These are phyloP conservation scores for Solanum phureja DNA, from an alignment of 257 asterid genomes.

Conservation along the genomic window DNA sequence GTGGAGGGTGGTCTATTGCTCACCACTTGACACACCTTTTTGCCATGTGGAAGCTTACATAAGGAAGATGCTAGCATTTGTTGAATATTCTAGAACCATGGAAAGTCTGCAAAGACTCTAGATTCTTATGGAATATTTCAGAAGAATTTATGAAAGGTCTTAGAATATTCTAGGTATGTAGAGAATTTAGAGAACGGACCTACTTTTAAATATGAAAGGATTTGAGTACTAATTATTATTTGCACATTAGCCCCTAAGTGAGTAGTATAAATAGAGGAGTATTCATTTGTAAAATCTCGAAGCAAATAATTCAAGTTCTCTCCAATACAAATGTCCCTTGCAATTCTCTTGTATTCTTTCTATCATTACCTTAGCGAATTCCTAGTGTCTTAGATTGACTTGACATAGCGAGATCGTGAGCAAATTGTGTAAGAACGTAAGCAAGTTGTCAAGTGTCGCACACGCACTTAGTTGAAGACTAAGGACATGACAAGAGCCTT, in stretches of 20 bases:
- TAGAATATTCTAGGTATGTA: neutral
- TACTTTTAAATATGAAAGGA: neutral
- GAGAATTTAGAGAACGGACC: neutral
- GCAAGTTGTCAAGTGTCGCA: neutral
- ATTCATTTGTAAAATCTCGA: neutral
- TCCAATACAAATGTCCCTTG: neutral
- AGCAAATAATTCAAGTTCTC: neutral
- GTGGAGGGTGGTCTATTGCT: neutral
- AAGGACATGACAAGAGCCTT: neutral
- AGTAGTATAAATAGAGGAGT: neutral
- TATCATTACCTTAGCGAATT: neutral
- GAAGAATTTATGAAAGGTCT: neutral
- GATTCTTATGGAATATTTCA: neutral
- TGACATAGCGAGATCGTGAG: neutral
- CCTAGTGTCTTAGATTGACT: neutral
- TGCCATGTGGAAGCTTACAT: neutral
- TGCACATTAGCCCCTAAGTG: neutral
- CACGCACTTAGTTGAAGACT: neutral
- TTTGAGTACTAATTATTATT: neutral
- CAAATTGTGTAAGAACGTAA: neutral
- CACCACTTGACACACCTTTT: neutral
- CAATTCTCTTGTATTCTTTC: neutral
- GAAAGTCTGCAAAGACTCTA: neutral
- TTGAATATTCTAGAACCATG: neutral
- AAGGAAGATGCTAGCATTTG: neutral